phyloP scores from a whole-genome alignment of 2,329 filamentous ascomycete species.

The Chaetomium sp. region DNA sequence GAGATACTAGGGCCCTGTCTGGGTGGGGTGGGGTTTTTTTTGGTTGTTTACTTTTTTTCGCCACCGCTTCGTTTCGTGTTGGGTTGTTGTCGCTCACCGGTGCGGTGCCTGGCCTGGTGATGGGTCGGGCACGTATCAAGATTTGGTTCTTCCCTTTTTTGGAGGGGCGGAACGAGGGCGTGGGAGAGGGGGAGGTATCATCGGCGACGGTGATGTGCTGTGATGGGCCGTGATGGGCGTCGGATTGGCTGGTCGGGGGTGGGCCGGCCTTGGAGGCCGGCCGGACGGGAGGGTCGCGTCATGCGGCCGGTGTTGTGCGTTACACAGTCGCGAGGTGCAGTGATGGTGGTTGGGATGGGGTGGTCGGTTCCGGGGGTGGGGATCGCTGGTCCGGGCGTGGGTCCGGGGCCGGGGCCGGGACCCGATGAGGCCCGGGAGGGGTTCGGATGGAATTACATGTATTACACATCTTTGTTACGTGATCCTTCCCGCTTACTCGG shows the following conservation, averaged over 20 bases:
- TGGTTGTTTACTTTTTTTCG: conserved; percentile 1
- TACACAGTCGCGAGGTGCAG: background rate
- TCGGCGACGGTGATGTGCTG: conserved; percentile 1
- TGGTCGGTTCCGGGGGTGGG: background rate
- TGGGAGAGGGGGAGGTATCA: background rate
- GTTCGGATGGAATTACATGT: background rate
- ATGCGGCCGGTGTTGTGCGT: conserved; percentile 1
- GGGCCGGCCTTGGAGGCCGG: background rate
- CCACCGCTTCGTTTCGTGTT: background rate
- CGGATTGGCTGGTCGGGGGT: conserved; percentile 8
- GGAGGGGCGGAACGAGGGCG: background rate
- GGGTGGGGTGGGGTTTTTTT: background rate
- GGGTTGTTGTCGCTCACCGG: background rate
- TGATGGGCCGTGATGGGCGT: conserved; percentile 12
- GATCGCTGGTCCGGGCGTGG: background rate
- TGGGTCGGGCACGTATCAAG: background rate
- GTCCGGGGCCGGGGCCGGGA: background rate
- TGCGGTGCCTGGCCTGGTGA: background rate
- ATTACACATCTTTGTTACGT: background rate
- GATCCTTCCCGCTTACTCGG: background rate
- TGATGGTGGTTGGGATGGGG: background rate
- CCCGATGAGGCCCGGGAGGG: background rate
- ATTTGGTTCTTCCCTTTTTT: background rate
- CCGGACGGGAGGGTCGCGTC: conserved; percentile 12
- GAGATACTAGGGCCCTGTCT: too few species aligned